These are phyloP conservation scores for Heliamphora pulchella DNA, from an alignment of 179 eudicot species.

Conservation along the genomic window DNA sequence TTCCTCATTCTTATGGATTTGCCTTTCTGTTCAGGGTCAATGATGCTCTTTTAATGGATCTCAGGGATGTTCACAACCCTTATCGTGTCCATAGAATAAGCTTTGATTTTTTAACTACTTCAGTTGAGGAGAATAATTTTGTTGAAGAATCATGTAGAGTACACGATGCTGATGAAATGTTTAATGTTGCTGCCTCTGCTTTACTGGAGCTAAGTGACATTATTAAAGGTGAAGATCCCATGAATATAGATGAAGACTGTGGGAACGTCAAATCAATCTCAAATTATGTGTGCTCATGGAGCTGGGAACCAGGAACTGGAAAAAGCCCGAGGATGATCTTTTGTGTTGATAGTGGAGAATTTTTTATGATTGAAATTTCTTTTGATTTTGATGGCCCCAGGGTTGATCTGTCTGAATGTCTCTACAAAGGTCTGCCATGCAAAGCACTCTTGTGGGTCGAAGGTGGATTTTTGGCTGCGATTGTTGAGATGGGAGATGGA, in stretches of 20 bases:
- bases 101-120: conserved; percentile 41
- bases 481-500: conserved; percentile 95
- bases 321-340: conserved; percentile 60
- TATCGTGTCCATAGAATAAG: conserved; percentile 53
- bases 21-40: conserved; percentile 79
- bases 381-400: conserved; percentile 47
- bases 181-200: conserved; percentile 87
- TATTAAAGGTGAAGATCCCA: conserved; percentile 77
- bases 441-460: conserved; percentile 75
- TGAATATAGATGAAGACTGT: conserved; percentile 63
- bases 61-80: conserved; percentile 71
- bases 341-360: conserved; percentile 75
- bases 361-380: conserved; percentile 54
- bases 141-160: conserved; percentile 48
- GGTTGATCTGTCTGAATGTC: conserved; percentile 65
- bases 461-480: conserved; percentile 74
- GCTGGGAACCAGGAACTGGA: conserved; percentile 71
- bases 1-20: conserved; percentile 69
- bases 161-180: conserved; percentile 79
- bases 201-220: conserved; percentile 74
- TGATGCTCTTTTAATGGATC: conserved; percentile 81
- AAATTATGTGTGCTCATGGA: conserved; percentile 73
- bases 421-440: conserved; percentile 59
- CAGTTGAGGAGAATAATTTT: conserved; percentile 50
- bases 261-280: conserved; percentile 37